Evolutionary conservation across 2,329 filamentous ascomycete species (phyloP).

Genomic region (Domatiomyces globalis): DNA sequence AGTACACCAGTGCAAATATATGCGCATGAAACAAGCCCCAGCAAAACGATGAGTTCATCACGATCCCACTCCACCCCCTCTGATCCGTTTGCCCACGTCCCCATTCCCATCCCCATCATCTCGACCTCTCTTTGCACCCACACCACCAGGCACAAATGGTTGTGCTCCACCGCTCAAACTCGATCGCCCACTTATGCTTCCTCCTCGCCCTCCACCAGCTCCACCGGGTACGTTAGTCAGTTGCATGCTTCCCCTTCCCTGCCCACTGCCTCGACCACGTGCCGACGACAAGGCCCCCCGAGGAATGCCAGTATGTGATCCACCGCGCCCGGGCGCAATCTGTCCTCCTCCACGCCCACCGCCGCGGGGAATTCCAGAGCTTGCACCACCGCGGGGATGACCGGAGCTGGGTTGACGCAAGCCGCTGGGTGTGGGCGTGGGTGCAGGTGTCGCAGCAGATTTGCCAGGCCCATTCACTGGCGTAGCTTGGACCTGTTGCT

Average conservation of each 20-base stretch:
- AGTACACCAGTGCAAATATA: no score
- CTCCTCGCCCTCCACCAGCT: constrained; percentile 27
- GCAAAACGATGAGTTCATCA: no score
- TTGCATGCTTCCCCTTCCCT: background rate
- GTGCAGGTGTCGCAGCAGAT: constrained; percentile 10
- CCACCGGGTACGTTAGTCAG: constrained; percentile 15
- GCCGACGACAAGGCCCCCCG: constrained; percentile 29
- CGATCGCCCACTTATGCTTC: constrained; percentile 22
- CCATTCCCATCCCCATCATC: constrained; percentile 34
- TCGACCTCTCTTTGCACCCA: constrained; percentile 41
- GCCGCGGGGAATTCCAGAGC: constrained; percentile 13
- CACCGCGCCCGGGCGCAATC: constrained; percentile 9
- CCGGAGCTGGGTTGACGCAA: constrained; percentile 2
- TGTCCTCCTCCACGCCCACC: constrained; percentile 1
- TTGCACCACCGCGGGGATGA: constrained; percentile 7
- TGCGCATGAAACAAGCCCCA: no score
- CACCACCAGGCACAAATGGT: constrained; percentile 42
- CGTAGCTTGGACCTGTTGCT: constrained; percentile 6
- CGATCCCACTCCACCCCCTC: constrained; percentile 26
- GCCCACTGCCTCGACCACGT: constrained; percentile 27
- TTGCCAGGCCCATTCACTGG: constrained; percentile 4
- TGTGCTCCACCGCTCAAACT: constrained; percentile 36
- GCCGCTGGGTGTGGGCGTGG: constrained; percentile 9
- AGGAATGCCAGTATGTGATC: constrained; percentile 26
- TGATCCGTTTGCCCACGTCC: constrained; percentile 33